Evolutionary conservation across 139 green algal species (phyloP).

Genomic region (Chlamydomonas sp.): DNA sequence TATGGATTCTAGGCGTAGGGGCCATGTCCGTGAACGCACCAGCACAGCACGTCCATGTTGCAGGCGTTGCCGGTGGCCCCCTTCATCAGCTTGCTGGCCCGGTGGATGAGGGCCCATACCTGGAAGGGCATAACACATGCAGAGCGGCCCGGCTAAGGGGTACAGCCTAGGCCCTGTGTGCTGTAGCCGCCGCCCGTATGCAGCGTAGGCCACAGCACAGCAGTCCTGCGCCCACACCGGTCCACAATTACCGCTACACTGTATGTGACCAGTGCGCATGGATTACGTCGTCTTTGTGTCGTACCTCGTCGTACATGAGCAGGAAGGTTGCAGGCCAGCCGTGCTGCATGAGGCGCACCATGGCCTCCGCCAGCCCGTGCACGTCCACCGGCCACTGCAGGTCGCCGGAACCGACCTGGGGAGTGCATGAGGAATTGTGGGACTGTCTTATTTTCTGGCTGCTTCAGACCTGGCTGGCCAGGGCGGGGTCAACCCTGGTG

Average conservation of each 20-base stretch:
- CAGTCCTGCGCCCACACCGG: too few species aligned
- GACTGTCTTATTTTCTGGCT: neutral
- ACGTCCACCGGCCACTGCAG: conserved; percentile 31
- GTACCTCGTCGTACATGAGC: conserved; percentile 64
- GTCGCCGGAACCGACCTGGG: neutral
- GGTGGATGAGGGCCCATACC: conserved; percentile 39
- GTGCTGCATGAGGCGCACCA: conserved; percentile 47
- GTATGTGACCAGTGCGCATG: neutral
- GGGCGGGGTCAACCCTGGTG: neutral
- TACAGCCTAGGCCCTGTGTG: neutral
- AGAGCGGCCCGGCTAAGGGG: neutral
- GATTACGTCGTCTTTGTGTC: neutral
- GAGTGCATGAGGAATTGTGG: neutral
- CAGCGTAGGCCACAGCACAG: too few species aligned
- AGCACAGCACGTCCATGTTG: conserved; percentile 75
- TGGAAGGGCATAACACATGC: neutral
- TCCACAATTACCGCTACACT: neutral
- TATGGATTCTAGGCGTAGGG: neutral
- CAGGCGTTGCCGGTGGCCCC: conserved; percentile 56
- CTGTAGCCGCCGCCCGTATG: too few species aligned
- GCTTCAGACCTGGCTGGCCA: neutral
- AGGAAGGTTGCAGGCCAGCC: conserved; percentile 66
- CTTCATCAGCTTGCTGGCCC: conserved; percentile 35
- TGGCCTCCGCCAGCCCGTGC: conserved; percentile 11
- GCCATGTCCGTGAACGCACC: conserved; percentile 37